Evolutionary conservation across 768 basidiomycete species (phyloP).

Genomic region (Amyloporia xantha): DNA sequence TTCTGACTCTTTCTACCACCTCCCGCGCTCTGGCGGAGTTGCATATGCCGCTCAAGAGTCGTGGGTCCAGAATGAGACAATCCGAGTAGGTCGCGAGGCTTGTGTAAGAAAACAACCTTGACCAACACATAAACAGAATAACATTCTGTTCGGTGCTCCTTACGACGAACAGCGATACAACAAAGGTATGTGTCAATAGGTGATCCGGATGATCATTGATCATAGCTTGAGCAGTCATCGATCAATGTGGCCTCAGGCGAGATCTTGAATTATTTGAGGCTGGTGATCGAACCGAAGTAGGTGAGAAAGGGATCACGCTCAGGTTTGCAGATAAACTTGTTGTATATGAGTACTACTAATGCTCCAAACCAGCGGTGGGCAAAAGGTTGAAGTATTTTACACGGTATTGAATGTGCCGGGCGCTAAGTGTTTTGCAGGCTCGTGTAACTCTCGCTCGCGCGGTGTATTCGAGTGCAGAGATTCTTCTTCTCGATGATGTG

Average conservation of each 20-base stretch:
- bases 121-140: slow-evolving; percentile 24
- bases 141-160: slow-evolving; percentile 42
- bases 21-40: slow-evolving; percentile 63
- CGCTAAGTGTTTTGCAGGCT: slow-evolving; percentile 16
- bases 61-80: slow-evolving; percentile 79
- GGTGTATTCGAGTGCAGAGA: slow-evolving; percentile 52
- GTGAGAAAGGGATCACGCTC: slow-evolving; percentile 48
- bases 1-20: slow-evolving; percentile 56
- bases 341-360: not conserved
- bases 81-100: slow-evolving; percentile 32
- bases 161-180: slow-evolving; percentile 39
- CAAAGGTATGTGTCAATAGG: slow-evolving; percentile 21
- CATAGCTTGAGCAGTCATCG: slow-evolving; percentile 20
- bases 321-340: slow-evolving; percentile 18
- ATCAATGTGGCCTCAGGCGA: slow-evolving; percentile 35
- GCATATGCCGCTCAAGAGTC: slow-evolving; percentile 79
- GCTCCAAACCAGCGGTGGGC: slow-evolving; percentile 30
- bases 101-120: not conserved
- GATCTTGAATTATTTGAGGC: slow-evolving; percentile 42
- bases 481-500: slow-evolving; percentile 71
- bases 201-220: not conserved
- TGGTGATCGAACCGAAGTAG: slow-evolving; percentile 48
- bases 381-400: slow-evolving; percentile 36
- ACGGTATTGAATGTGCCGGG: not conserved
- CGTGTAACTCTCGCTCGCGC: slow-evolving; percentile 44